These are phyloP conservation scores for Pleurotus salmoneostramineus DNA, from an alignment of 768 basidiomycete species.

Conservation along the genomic window DNA sequence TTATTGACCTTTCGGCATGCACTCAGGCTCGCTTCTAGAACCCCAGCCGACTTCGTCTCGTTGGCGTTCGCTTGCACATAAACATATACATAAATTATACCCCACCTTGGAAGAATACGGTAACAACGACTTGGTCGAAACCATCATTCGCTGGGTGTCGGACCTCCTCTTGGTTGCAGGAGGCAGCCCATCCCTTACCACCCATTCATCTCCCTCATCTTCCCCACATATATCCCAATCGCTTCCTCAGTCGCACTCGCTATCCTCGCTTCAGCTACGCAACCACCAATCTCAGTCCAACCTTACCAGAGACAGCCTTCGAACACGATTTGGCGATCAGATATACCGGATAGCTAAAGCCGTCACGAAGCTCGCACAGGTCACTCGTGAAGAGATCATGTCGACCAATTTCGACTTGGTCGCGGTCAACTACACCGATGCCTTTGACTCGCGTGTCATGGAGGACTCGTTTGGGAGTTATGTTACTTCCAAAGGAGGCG, in stretches of 20 bases:
- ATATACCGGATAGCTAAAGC: conserved; percentile 64
- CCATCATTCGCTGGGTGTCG: conserved; percentile 68
- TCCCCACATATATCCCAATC: conserved; percentile 19
- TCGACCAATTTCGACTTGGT: conserved; percentile 73
- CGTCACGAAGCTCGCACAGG: conserved; percentile 57
- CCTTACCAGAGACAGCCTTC: conserved; percentile 27
- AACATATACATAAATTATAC: conserved; percentile 63
- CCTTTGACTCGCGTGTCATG: conserved; percentile 36
- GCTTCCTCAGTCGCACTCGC: conserved; percentile 1
- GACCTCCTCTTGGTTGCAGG: conserved; percentile 67
- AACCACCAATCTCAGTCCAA: background rate
- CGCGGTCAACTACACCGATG: conserved; percentile 48
- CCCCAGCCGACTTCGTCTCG: conserved; percentile 75
- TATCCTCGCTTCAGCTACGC: background rate
- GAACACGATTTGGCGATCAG: conserved; percentile 52
- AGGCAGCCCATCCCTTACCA: conserved; percentile 38
- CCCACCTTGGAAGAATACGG: conserved; percentile 64
- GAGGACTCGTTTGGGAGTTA: conserved; percentile 55
- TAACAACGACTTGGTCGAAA: conserved; percentile 67
- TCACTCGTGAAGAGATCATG: conserved; percentile 72
- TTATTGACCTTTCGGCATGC: background rate
- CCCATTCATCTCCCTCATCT: conserved; percentile 26
- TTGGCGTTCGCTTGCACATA: conserved; percentile 73
- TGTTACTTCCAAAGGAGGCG: conserved; percentile 41
- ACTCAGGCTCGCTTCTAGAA: conserved; percentile 33